These are phyloP conservation scores for Penicillium sp. DNA, from an alignment of 2,329 filamentous ascomycete species.

Conservation along the genomic window DNA sequence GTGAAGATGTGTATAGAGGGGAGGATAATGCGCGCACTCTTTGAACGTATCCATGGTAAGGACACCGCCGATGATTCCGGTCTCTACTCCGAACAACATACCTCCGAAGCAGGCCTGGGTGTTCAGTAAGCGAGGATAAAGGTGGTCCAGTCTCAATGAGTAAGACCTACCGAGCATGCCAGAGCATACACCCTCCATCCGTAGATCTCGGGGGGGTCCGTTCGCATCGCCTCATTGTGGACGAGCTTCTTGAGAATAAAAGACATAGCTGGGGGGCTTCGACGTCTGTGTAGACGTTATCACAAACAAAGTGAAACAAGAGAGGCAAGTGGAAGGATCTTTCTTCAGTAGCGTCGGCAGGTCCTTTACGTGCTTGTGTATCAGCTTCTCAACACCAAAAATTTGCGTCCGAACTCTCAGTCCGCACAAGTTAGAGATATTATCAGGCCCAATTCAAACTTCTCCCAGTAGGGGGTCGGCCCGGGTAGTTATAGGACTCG, in stretches of 20 bases:
- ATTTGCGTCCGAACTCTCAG: background rate
- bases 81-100: constrained; percentile 69
- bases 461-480: constrained; percentile 1
- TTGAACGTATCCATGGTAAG: constrained; percentile 65
- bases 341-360: constrained; percentile 9
- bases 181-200: constrained; percentile 71
- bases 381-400: background rate
- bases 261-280: constrained; percentile 40
- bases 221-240: constrained; percentile 73
- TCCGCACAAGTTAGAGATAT: constrained; percentile 1
- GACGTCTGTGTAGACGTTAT: background rate
- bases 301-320: background rate
- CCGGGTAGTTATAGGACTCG: constrained; percentile 13
- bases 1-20: background rate
- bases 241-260: constrained; percentile 61
- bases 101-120: constrained; percentile 68
- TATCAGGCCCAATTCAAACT: constrained; percentile 6
- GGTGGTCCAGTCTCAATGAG: background rate
- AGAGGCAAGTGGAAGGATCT: background rate
- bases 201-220: constrained; percentile 70
- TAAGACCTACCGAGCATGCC: constrained; percentile 58
- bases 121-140: background rate
- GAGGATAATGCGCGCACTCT: constrained; percentile 43
- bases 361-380: background rate
- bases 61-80: constrained; percentile 71